Evolutionary conservation across 2,329 filamentous ascomycete genomes (phyloP).

Genomic region (Ampelomyces quisqualis): DNA sequence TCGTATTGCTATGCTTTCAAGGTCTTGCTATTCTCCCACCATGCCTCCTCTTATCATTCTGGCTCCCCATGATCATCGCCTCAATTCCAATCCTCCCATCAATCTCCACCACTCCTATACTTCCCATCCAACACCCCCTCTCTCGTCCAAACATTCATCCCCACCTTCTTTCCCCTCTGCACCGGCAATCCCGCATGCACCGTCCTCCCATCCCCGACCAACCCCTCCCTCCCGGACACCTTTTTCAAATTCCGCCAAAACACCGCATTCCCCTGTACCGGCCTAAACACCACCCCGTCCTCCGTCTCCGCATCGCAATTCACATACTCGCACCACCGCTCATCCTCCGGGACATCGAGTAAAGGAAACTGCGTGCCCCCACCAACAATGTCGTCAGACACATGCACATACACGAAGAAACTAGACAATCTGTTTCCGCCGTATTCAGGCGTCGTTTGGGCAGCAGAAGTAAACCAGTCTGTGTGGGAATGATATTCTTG

Average conservation of each 20-base stretch:
- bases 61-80: too few relatives aligned
- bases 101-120: constrained; percentile 18
- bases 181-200: constrained; percentile 60
- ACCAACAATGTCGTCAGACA: constrained; percentile 49
- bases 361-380: constrained; percentile 62
- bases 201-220: constrained; percentile 50
- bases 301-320: constrained; percentile 49
- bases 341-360: constrained; percentile 46
- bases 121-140: constrained; percentile 17
- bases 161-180: constrained; percentile 54
- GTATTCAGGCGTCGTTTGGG: constrained; percentile 20
- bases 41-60: too few relatives aligned
- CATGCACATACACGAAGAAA: constrained; percentile 61
- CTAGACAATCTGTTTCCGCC: constrained; percentile 50
- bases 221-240: constrained; percentile 56
- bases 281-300: constrained; percentile 57
- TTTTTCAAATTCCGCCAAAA: constrained; percentile 61
- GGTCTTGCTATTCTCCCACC: too few relatives aligned
- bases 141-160: constrained; percentile 31
- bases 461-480: constrained; percentile 50
- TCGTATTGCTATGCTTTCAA: too few relatives aligned
- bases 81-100: constrained; percentile 1
- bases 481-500: constrained; percentile 60
- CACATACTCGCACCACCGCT: constrained; percentile 57
- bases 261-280: constrained; percentile 57